Evolutionary conservation across 352 stramenopile species (phyloP), one percentile per base, ranked within the genome.

Genomic region (Aphanomyces cochlioides): DNA sequence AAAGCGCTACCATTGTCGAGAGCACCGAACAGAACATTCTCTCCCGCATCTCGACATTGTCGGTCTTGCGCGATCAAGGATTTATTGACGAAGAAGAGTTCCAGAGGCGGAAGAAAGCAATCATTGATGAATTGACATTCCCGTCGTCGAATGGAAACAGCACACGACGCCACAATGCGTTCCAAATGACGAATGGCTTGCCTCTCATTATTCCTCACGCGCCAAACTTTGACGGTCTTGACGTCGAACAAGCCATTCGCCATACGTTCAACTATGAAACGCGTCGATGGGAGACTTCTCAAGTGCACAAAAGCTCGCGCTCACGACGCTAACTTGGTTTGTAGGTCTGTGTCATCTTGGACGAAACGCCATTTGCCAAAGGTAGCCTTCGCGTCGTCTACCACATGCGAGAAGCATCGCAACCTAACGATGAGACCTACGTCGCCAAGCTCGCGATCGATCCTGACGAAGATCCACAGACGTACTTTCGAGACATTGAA

Each of bases 401-500:
- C 66, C 87, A 95, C 56, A 76, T 93, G 47, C 84, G 90, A 57
- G 83, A 90, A 56, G 36, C 21, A 4, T 47, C n/a, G 6, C 21
- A 68, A 7, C 17, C 56, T 15, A 36, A 89, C 56, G 84, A 78
- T 58, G 75, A 75, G 0, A 93, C 76, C 54, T 92, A 91, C 67
- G 87, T 96, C 7, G 87, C 87, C 39, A 96, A 96, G 67, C 72
- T 96, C 43, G 86, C 87, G 12, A 95, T 96, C 56, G 86, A 96
- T 57, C 87, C 85, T 8, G 82, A 94, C 53, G 87, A 95, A 75
- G 85, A 95, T 39, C 87, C 87, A 47, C 83, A 93, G 66, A 95
- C 87, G 63, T 96, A 96, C 64, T 96, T 96, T 72, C 83, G 83
- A 10, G 88, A 96, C 67, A 92, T 92, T 54, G 88, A 96, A 75